Evolutionary conservation across 116 monocot species (phyloP).

Genomic region (Papilionanthe hybrid): DNA sequence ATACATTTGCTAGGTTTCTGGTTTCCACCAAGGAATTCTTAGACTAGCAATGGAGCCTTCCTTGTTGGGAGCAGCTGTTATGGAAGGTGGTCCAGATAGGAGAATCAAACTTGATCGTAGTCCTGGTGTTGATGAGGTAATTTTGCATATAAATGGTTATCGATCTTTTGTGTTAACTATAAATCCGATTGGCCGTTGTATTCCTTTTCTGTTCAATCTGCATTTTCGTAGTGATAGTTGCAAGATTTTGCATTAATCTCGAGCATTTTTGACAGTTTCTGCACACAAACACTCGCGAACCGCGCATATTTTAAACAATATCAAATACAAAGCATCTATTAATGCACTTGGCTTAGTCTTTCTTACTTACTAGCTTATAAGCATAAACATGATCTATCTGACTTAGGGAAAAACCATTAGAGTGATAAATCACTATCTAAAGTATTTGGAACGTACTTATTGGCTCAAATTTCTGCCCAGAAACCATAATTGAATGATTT

Average conservation of each 20-base stretch:
- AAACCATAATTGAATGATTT: background rate
- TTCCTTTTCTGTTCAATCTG: background rate
- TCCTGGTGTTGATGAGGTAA: slow-evolving; percentile 90
- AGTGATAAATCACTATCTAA: no score
- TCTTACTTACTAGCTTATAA: background rate
- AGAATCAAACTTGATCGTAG: slow-evolving; percentile 82
- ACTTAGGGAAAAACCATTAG: background rate
- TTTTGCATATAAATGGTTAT: slow-evolving; percentile 6
- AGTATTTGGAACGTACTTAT: background rate
- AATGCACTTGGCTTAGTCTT: background rate
- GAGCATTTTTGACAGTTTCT: no score
- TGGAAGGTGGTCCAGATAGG: slow-evolving; percentile 91
- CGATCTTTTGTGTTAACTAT: background rate
- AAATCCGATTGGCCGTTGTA: background rate
- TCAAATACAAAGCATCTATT: background rate
- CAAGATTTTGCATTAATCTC: background rate
- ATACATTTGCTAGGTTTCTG: slow-evolving; percentile 43
- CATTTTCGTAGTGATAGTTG: slow-evolving; percentile 1
- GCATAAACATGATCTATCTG: background rate
- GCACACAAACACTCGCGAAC: no score
- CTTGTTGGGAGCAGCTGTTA: slow-evolving; percentile 61
- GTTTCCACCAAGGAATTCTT: slow-evolving; percentile 90
- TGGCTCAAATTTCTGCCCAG: background rate
- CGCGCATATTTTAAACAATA: background rate
- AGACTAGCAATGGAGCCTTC: slow-evolving; percentile 95